Evolutionary conservation across 2,329 filamentous ascomycete genomes (phyloP), one percentile per base, ranked within the genome.

Genomic region (Trichoderma guizhouense): DNA sequence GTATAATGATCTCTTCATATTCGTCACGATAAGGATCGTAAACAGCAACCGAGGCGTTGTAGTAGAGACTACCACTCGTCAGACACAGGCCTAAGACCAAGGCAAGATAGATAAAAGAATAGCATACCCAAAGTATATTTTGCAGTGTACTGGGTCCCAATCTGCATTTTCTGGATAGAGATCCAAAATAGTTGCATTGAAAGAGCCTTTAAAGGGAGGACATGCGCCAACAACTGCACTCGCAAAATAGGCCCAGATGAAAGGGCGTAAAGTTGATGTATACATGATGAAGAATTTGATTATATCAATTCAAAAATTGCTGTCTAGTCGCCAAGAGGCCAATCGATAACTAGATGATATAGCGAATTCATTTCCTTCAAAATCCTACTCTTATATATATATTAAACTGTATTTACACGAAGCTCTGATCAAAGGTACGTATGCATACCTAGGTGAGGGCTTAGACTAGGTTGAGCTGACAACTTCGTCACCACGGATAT

Each of bases 71-170:
- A 3, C 15, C 24, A 51, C 7, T 30, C 5, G 60, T 63, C 24
- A 63, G 60, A 47, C 3, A 2, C 2, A 43, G 3, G 1, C 43
- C 3, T 43, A 43, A 28, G 5, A 1, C 12, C 7, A 7, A 9
- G 12, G 9, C 3, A 63, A 43, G 14, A 30, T 5, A 36, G 6
- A 18, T 8, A 39, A 7, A 47, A 14, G 8, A 8, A 21, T 47
- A 63, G 14, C 60, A 43, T 63, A 63, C 60, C 60, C 60, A 21
- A 63, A 63, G 34, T 63, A 63, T 43, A 63, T 63, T n/a, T 47
- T 63, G 36, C 60, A 63, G 60, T 63, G 36, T 9, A 63, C 60
- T 1, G 60, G 60, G 12, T 63, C 60, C 60, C 36, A 63, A 47
- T 63, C 60, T 3, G 60, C 60, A 15, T 39, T 47, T 3, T 63